Conservation (phyloP, 345 rosid genomes). For the Syzygium grande region DNA sequence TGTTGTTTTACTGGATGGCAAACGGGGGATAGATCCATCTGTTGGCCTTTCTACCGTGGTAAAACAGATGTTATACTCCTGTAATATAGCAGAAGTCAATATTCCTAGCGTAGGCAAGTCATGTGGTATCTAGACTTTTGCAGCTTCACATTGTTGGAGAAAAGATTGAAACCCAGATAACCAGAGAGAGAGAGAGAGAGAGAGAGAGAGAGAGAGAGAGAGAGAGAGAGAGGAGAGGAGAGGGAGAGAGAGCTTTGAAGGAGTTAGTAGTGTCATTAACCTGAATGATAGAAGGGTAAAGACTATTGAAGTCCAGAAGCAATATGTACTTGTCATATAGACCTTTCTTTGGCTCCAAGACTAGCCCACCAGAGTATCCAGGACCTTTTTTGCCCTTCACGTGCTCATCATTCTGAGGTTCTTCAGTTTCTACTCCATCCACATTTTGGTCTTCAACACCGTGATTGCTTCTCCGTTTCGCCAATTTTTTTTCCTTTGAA, state of each 20-base stretch:
- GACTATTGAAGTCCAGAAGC: conserved; percentile 97
- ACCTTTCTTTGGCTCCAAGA: conserved; percentile 96
- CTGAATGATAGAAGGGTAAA: conserved; percentile 98
- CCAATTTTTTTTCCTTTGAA: conserved; percentile 41
- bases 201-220: background rate
- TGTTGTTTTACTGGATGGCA: conserved; percentile 61
- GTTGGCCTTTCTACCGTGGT: conserved; percentile 84
- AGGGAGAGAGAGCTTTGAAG: background rate
- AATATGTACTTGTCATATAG: conserved; percentile 87
- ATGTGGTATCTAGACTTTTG: background rate
- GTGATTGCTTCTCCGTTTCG: conserved; percentile 45
- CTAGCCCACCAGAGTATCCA: conserved; percentile 91
- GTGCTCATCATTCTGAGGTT: conserved; percentile 23
- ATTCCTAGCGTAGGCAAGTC: background rate
- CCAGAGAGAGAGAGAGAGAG: background rate
- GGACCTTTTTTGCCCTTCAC: conserved; percentile 80
- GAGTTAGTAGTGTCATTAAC: conserved; percentile 25
- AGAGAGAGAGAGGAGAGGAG: background rate
- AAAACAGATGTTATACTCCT: conserved; percentile 97
- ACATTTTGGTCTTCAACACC: conserved; percentile 31
- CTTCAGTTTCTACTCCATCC: conserved; percentile 48
- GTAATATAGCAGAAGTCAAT: conserved; percentile 13
- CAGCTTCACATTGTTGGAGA: background rate
- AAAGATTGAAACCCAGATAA: background rate
- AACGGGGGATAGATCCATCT: conserved; percentile 63